Conservation (phyloP, 768 basidiomycete species). For the Basidioascus undulatus region DNA sequence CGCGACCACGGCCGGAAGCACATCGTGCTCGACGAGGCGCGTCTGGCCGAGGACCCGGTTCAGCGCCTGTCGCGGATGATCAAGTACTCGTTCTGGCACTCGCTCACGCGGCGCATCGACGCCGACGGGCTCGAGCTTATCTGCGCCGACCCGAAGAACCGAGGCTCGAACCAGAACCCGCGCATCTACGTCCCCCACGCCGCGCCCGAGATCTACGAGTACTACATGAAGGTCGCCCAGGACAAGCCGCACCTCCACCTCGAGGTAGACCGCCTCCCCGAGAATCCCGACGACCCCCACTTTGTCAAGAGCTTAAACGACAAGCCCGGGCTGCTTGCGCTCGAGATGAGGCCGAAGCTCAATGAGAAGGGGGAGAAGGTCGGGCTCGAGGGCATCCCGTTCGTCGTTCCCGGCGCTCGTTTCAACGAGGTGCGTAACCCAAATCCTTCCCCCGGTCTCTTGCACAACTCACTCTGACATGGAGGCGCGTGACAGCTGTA, state of each 20-base stretch:
- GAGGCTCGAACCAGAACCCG: constrained; percentile 67
- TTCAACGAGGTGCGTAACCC: constrained; percentile 55
- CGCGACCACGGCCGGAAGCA: constrained; percentile 84
- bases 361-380: constrained; percentile 54
- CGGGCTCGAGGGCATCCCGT: constrained; percentile 66
- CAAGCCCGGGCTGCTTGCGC: constrained; percentile 76
- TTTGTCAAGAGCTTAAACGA: constrained; percentile 84
- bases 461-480: background rate
- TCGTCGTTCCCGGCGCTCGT: constrained; percentile 75
- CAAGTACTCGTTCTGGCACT: constrained; percentile 90
- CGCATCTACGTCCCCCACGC: constrained; percentile 86
- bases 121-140: constrained; percentile 93
- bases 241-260: constrained; percentile 87
- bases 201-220: constrained; percentile 82
- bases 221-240: constrained; percentile 70
- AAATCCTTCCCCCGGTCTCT: background rate
- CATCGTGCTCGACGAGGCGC: constrained; percentile 96
- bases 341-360: constrained; percentile 83
- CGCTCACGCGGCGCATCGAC: constrained; percentile 84
- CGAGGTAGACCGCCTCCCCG: constrained; percentile 72
- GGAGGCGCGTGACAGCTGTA: constrained; percentile 32
- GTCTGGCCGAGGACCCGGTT: constrained; percentile 89
- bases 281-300: constrained; percentile 57
- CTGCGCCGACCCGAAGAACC: constrained; percentile 92
- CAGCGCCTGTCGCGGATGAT: constrained; percentile 94